These are phyloP conservation scores for Teunomyces tritomae DNA, from an alignment of 805 yeast genomes.

Conservation along the genomic window DNA sequence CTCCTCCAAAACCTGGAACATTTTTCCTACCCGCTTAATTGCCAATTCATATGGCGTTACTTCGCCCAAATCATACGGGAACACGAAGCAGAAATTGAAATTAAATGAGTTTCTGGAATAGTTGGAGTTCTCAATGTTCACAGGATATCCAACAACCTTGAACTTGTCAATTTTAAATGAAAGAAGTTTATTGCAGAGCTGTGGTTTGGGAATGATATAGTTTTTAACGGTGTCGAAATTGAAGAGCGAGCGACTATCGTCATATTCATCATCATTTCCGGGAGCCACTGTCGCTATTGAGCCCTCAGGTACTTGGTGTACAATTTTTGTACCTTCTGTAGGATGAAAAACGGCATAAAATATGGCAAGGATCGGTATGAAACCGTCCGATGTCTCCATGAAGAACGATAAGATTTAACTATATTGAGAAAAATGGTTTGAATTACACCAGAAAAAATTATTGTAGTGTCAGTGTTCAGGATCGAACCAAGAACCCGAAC, in stretches of 20 bases:
- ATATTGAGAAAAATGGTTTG: neutral
- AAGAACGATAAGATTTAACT: neutral
- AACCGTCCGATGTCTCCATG: constrained; percentile 53
- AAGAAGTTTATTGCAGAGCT: constrained; percentile 77
- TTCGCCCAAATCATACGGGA: constrained; percentile 69
- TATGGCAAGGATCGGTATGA: constrained; percentile 83
- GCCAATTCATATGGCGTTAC: constrained; percentile 85
- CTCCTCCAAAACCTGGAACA: constrained; percentile 89
- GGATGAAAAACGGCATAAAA: constrained; percentile 94
- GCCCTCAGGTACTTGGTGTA: constrained; percentile 86
- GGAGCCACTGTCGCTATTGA: constrained; percentile 40
- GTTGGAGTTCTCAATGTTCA: constrained; percentile 65
- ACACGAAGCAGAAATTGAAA: constrained; percentile 91
- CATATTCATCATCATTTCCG: neutral
- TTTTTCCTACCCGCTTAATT: constrained; percentile 76
- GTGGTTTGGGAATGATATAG: constrained; percentile 92
- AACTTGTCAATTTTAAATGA: constrained; percentile 69
- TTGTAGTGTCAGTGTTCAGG: constrained; percentile 79
- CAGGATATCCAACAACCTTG: constrained; percentile 85
- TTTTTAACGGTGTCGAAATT: constrained; percentile 85
- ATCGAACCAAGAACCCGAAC: constrained; percentile 97
- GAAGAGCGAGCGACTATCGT: constrained; percentile 35
- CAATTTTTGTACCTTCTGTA: constrained; percentile 89
- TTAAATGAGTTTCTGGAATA: constrained; percentile 91
- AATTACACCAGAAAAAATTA: constrained; percentile 19